A percentile compares a stretch with the other conserved stretches of the same genome.
phyloP scores from a whole-genome alignment of 2,329 filamentous ascomycete genomes.

The Fusarium pilosicola region DNA sequence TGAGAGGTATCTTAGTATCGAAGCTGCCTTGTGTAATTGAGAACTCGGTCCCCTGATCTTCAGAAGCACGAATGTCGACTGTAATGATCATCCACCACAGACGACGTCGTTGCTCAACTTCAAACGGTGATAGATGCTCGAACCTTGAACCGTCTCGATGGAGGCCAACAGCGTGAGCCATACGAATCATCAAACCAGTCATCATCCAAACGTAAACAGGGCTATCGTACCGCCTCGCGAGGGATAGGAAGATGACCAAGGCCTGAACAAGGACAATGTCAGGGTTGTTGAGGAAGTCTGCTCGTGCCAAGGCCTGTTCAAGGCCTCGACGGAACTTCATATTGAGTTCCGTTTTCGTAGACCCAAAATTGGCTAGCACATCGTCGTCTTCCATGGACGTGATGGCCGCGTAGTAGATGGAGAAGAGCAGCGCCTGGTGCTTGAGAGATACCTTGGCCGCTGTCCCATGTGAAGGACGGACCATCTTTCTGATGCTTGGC shows the following conservation, averaged over 20 bases:
- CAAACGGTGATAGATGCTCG: conserved; percentile 64
- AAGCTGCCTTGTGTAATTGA: conserved; percentile 57
- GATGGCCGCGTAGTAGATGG: conserved; percentile 66
- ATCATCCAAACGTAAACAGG: conserved; percentile 70
- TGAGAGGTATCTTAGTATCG: conserved; percentile 65
- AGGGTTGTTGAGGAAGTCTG: conserved; percentile 68
- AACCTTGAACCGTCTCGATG: conserved; percentile 67
- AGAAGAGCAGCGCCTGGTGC: conserved; percentile 64
- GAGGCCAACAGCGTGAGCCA: conserved; percentile 64
- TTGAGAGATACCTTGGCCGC: conserved; percentile 50
- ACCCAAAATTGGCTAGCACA: conserved; percentile 60
- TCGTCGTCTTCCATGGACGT: conserved; percentile 68
- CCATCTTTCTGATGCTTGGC: conserved; percentile 50
- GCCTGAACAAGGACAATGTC: conserved; percentile 71
- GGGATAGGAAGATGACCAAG: conserved; percentile 66
- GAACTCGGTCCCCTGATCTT: conserved; percentile 66
- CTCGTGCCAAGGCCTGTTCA: conserved; percentile 69
- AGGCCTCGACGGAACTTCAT: conserved; percentile 63
- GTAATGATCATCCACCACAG: conserved; percentile 71
- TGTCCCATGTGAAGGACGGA: conserved; percentile 49
- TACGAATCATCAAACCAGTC: conserved; percentile 68
- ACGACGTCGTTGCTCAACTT: conserved; percentile 70
- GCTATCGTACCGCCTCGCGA: conserved; percentile 62
- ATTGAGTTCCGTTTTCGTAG: conserved; percentile 56
- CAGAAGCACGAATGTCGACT: conserved; percentile 68